These are phyloP conservation scores for Fusarium sp. DNA, from an alignment of 2,329 filamentous ascomycete species.

Conservation along the genomic window DNA sequence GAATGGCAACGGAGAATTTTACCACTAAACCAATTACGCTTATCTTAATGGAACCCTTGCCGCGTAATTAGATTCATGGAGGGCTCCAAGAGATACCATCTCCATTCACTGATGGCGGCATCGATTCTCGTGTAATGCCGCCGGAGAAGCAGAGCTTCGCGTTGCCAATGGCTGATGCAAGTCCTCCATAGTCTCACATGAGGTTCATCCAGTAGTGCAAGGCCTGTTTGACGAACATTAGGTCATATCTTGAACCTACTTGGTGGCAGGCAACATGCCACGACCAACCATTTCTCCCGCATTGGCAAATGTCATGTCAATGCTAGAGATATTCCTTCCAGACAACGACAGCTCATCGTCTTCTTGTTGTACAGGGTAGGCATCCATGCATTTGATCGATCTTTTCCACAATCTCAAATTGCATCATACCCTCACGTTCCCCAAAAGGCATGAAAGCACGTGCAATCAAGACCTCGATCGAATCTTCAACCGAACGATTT, in stretches of 20 bases:
- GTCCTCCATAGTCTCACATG: conserved; percentile 64
- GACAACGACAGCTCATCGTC: conserved; percentile 62
- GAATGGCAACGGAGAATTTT: not conserved
- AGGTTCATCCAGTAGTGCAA: conserved; percentile 71
- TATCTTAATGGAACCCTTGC: conserved; percentile 47
- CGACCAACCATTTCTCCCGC: conserved; percentile 71
- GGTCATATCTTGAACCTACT: conserved; percentile 68
- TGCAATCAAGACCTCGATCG: not conserved
- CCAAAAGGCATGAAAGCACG: not conserved
- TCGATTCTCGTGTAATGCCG: conserved; percentile 70
- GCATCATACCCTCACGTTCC: fast-evolving
- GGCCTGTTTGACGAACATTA: conserved; percentile 73
- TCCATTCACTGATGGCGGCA: conserved; percentile 60
- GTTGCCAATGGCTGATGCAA: conserved; percentile 60
- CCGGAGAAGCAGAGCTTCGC: conserved; percentile 69
- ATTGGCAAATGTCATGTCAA: conserved; percentile 61
- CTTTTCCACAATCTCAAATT: not conserved
- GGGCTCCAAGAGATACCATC: fast-evolving
- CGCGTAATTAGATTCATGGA: conserved; percentile 62
- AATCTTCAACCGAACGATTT: not conserved
- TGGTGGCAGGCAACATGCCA: conserved; percentile 69
- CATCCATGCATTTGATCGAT: fast-evolving
- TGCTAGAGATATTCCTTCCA: conserved; percentile 69
- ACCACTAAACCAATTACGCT: conserved; percentile 1
- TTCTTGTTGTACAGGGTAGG: not conserved